These are phyloP conservation scores for Hordeum pubiflorum DNA, from an alignment of 202 grass and related monocot species.

Conservation along the genomic window DNA sequence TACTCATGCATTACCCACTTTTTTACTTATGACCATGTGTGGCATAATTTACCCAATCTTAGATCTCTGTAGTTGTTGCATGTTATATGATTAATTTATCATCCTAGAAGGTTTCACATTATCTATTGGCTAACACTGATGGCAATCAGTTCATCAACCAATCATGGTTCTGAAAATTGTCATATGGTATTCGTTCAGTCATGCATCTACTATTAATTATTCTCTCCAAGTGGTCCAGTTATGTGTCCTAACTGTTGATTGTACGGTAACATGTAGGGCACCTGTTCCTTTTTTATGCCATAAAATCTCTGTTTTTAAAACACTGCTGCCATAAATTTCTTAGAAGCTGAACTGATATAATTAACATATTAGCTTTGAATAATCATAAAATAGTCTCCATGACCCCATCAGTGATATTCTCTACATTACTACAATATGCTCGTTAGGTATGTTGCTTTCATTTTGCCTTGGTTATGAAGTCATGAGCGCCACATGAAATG, in stretches of 20 bases:
- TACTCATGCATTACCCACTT: background rate
- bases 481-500: background rate
- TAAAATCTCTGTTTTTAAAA: background rate
- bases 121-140: background rate
- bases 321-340: background rate
- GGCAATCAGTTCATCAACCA: background rate
- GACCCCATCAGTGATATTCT: no score
- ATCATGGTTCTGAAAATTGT: background rate
- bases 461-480: background rate
- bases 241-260: no score
- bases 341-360: slow-evolving; percentile 3
- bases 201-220: background rate
- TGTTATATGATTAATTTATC: background rate
- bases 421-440: background rate
- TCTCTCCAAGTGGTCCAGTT: no score
- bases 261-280: background rate
- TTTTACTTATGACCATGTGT: background rate
- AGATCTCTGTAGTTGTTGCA: background rate
- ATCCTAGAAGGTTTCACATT: slow-evolving; percentile 13
- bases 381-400: background rate
- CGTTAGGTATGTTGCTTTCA: background rate
- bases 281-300: background rate
- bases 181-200: background rate
- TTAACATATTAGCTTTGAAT: slow-evolving; percentile 1
- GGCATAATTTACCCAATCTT: background rate